These are phyloP conservation scores for Piromyces finnis DNA, from an alignment of 192 early-diverging fungal species.

Conservation along the genomic window DNA sequence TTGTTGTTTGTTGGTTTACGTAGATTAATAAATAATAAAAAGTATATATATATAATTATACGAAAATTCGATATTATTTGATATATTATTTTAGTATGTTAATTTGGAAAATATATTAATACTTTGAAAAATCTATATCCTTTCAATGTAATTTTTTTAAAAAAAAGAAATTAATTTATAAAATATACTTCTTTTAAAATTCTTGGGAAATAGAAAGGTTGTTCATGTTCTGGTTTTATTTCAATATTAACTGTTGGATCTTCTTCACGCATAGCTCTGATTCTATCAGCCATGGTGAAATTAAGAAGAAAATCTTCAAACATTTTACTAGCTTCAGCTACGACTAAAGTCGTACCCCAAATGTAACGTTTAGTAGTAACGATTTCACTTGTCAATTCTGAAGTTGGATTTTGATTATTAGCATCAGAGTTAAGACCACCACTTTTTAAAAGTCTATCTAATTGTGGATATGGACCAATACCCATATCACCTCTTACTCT, in stretches of 20 bases:
- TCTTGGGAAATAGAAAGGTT: background rate
- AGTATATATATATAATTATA: too few species aligned
- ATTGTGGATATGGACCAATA: background rate
- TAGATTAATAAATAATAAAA: too few species aligned
- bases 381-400: background rate
- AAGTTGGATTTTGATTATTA: background rate
- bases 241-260: background rate
- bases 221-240: constrained; percentile 2
- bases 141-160: too few species aligned
- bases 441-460: background rate
- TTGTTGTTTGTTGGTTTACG: too few species aligned
- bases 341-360: constrained; percentile 88
- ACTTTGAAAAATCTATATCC: too few species aligned
- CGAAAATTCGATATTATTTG: too few species aligned
- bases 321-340: constrained; percentile 55
- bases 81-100: too few species aligned
- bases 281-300: constrained; percentile 27
- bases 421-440: background rate
- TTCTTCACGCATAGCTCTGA: background rate
- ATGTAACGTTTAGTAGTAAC: constrained; percentile 18
- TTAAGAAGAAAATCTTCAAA: constrained; percentile 69
- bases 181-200: background rate
- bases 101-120: too few species aligned
- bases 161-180: background rate
- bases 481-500: background rate